phyloP scores from a whole-genome alignment of 2,329 filamentous ascomycete species.

The Biscogniauxia marginata region DNA sequence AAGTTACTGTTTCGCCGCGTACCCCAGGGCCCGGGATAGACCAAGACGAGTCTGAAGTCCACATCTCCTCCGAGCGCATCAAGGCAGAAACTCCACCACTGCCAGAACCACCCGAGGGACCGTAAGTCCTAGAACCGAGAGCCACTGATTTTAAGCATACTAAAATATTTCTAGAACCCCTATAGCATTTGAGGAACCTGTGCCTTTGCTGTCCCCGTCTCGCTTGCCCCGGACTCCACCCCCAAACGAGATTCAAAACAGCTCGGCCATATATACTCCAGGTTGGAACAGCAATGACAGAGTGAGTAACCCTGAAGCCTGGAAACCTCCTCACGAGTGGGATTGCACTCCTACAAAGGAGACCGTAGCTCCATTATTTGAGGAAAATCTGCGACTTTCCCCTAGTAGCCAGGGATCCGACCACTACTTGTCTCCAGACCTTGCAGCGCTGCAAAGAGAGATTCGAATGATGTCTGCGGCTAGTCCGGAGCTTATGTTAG shows the following conservation, averaged over 20 bases:
- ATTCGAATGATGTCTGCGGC: slow-evolving; percentile 55
- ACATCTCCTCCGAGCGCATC: slow-evolving; percentile 34
- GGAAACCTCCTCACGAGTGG: slow-evolving; percentile 47
- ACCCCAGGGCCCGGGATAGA: slow-evolving; percentile 34
- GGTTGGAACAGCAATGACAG: slow-evolving; percentile 23
- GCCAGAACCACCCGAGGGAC: slow-evolving; percentile 28
- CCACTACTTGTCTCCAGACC: slow-evolving; percentile 30
- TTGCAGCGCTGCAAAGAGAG: slow-evolving; percentile 48
- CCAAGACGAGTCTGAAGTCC: slow-evolving; percentile 36
- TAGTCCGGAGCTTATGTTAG: slow-evolving; percentile 49
- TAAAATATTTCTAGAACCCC: slow-evolving; percentile 7
- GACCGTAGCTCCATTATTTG: slow-evolving; percentile 13
- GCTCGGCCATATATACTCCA: slow-evolving; percentile 23
- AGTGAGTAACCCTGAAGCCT: slow-evolving; percentile 40
- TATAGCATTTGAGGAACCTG: slow-evolving; percentile 23
- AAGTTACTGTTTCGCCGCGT: slow-evolving; percentile 36
- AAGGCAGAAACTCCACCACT: slow-evolving; percentile 30
- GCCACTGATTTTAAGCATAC: background rate
- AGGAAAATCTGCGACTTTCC: slow-evolving; percentile 21
- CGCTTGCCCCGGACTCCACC: slow-evolving; percentile 25
- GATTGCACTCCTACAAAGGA: slow-evolving; percentile 32
- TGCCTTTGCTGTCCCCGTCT: slow-evolving; percentile 18
- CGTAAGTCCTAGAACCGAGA: slow-evolving; percentile 23
- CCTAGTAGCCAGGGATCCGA: slow-evolving; percentile 19
- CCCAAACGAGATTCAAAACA: slow-evolving; percentile 13